These are phyloP conservation scores for Capsicum pubescens DNA, from an alignment of 257 asterid genomes.

Conservation along the genomic window DNA sequence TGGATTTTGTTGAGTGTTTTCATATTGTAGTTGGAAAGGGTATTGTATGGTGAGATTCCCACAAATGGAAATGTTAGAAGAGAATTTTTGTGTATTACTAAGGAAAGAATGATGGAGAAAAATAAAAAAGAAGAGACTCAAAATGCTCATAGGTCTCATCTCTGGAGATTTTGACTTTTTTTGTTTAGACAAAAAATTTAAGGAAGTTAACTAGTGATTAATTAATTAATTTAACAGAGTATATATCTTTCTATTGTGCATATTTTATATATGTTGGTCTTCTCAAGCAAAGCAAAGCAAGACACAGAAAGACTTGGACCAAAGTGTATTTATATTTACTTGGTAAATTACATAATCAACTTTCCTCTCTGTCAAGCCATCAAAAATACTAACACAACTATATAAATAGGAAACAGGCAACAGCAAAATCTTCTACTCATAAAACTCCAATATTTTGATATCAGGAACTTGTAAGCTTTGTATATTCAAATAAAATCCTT, in stretches of 20 bases:
- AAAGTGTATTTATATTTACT: background rate
- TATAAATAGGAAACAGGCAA: background rate
- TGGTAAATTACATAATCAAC: slow-evolving; percentile 6
- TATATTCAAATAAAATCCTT: background rate
- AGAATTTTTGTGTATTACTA: background rate
- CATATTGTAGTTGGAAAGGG: slow-evolving; percentile 32
- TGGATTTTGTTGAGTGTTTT: slow-evolving; percentile 22
- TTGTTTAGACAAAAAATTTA: background rate
- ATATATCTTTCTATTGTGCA: background rate
- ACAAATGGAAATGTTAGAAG: slow-evolving; percentile 11
- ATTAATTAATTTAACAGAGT: background rate
- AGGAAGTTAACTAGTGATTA: background rate
- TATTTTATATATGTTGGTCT: background rate
- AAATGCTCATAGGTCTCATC: slow-evolving; percentile 22
- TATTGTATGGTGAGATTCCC: slow-evolving; percentile 20
- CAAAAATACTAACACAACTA: background rate
- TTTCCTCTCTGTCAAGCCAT: background rate
- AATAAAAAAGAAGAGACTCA: slow-evolving; percentile 23
- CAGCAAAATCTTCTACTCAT: background rate
- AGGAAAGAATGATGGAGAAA: background rate
- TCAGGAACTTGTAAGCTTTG: background rate
- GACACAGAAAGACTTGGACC: background rate
- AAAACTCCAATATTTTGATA: background rate
- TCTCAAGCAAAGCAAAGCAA: slow-evolving; percentile 7
- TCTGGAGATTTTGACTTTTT: background rate